Evolutionary conservation across 441 rosid genomes (phyloP), one percentile per base, ranked within the genome.

Genomic region (Pelargonium australe): DNA sequence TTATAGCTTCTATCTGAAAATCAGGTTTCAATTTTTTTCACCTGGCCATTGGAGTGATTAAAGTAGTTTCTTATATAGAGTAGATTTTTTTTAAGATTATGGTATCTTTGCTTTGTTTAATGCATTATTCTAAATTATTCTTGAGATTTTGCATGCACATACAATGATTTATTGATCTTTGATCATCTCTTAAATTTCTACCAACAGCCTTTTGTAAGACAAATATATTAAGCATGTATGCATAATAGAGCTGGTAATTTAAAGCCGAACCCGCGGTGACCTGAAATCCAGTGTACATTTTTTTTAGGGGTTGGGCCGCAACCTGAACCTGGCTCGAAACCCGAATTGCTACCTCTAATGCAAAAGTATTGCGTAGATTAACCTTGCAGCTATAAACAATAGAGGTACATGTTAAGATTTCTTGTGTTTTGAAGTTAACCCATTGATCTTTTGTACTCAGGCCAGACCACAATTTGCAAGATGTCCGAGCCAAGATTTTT

Each of bases 391-490:
- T 70, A 44, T 57, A 25, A 45, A 47, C 55, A 63, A 43, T 47
- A 20, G 8, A n/a, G 13, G 16, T 7, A 47, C 72, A 53, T 44
- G 68, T 51, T 31, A 31, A 31, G 37, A 31, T 76, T 41, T 9
- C 55, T 61, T 13, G 45, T 47, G 25, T 66, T 65, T 66, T 72
- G 68, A 70, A 19, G 53, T 31, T 63, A 17, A 23, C 62, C 20
- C 47, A 40, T 55, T 64, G 43, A 70, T 78, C 17, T 68, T 58
- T 71, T 69, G 58, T 51, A 44, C 73, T 72, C 84, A 88, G 94
- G 86, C 91, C 88, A 34, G 94, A 88, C 81, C 89, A 86, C 78
- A 80, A 77, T 80, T 75, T 85, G 79, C 88, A 86, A 81, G 94
- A 88, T 73, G 79, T 88, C 72, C 82, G 87, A 73, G 79, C 87